These are phyloP conservation scores for Aspergillus baeticus DNA, from an alignment of 495 filamentous ascomycete genomes.

Conservation along the genomic window DNA sequence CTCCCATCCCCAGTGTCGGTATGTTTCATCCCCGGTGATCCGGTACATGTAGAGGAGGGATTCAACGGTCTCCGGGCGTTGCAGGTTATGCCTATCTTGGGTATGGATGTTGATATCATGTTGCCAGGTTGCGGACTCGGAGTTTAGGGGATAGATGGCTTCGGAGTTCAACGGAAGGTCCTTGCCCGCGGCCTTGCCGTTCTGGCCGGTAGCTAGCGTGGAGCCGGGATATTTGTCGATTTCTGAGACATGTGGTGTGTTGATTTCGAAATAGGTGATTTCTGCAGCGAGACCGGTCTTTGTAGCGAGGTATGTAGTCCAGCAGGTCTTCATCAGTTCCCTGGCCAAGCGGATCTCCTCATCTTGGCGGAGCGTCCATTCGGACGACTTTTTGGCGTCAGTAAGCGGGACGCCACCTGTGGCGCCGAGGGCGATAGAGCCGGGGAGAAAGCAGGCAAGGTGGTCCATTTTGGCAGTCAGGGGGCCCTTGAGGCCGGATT, in stretches of 20 bases:
- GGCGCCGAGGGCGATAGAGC: conserved; percentile 85
- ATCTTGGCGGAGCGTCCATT: conserved; percentile 77
- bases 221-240: conserved; percentile 40
- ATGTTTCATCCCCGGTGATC: conserved; percentile 87
- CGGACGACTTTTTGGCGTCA: conserved; percentile 66
- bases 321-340: conserved; percentile 95
- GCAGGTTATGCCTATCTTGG: conserved; percentile 85
- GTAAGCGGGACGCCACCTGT: conserved; percentile 75
- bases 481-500: conserved; percentile 60
- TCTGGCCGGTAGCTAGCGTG: conserved; percentile 19
- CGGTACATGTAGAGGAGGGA: conserved; percentile 98
- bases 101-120: conserved; percentile 75
- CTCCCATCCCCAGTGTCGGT: conserved; percentile 96
- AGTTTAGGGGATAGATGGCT: conserved; percentile 23
- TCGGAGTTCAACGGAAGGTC: conserved; percentile 34
- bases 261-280: conserved; percentile 83
- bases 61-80: conserved; percentile 93
- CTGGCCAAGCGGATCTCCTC: conserved; percentile 81
- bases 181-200: conserved; percentile 11
- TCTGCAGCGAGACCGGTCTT: conserved; percentile 87
- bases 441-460: conserved; percentile 95
- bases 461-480: conserved; percentile 96
- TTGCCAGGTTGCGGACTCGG: conserved; percentile 48
- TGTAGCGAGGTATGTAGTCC: conserved; percentile 90
- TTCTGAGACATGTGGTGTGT: conserved; percentile 47